These are phyloP conservation scores for Elsinoe necatrix DNA, from an alignment of 2,329 filamentous ascomycete species.

Conservation along the genomic window DNA sequence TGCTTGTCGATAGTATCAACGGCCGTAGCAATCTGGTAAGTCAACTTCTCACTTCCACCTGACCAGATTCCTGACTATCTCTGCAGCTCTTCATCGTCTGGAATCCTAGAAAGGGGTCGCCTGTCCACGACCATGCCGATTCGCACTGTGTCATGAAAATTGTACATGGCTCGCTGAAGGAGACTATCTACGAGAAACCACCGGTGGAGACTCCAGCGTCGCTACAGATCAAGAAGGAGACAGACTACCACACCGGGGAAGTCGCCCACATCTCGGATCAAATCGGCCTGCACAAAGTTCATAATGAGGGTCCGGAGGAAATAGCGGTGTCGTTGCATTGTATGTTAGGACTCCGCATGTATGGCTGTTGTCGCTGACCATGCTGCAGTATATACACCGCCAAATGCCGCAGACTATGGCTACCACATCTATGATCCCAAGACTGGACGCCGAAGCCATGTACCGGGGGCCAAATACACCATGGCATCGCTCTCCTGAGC, in stretches of 20 bases:
- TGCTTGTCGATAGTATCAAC: constrained; percentile 84
- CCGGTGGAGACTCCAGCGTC: constrained; percentile 13
- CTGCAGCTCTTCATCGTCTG: constrained; percentile 66
- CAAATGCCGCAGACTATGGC: constrained; percentile 74
- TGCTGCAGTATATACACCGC: constrained; percentile 65
- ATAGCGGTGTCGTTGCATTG: constrained; percentile 77
- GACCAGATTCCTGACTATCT: neutral
- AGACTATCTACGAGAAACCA: constrained; percentile 64
- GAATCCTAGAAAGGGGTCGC: constrained; percentile 73
- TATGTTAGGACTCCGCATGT: constrained; percentile 31
- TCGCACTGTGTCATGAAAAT: constrained; percentile 91
- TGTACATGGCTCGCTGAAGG: constrained; percentile 66
- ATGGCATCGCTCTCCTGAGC: constrained; percentile 29
- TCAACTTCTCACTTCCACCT: constrained; percentile 14
- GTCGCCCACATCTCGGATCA: constrained; percentile 88
- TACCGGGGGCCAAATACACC: constrained; percentile 42
- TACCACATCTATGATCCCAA: constrained; percentile 72
- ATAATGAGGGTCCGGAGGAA: constrained; percentile 61
- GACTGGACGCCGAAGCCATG: constrained; percentile 65
- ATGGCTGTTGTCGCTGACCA: neutral
- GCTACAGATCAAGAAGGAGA: constrained; percentile 53
- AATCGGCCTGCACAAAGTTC: constrained; percentile 75
- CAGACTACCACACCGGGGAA: constrained; percentile 58
- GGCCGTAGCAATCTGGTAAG: constrained; percentile 66
- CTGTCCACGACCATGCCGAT: constrained; percentile 71